A percentile compares a stretch with the other conserved stretches of the same genome.
These are phyloP conservation scores for Gaillardinia entomophila DNA, from an alignment of 805 yeast genomes.

Conservation along the genomic window DNA sequence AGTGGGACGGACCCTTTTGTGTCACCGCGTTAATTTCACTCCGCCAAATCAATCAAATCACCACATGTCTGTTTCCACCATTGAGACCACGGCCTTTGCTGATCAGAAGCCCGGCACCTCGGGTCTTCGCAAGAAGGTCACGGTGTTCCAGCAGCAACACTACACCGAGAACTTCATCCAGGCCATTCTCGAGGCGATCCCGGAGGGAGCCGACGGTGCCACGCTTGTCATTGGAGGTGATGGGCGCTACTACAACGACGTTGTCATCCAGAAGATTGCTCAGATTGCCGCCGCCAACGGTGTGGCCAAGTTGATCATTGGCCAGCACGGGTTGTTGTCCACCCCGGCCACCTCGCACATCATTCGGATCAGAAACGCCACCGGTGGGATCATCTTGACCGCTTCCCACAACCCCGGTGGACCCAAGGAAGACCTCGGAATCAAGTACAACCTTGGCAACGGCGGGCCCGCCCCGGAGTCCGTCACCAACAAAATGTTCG, in stretches of 20 bases:
- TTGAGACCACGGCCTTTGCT: constrained; percentile 66
- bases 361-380: constrained; percentile 66
- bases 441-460: constrained; percentile 88
- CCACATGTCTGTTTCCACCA: constrained; percentile 3
- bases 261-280: constrained; percentile 75
- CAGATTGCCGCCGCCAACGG: constrained; percentile 89
- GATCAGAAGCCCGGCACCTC: constrained; percentile 99
- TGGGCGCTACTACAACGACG: constrained; percentile 86
- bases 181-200: constrained; percentile 77
- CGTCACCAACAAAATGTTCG: constrained; percentile 84
- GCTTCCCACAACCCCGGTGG: constrained; percentile 99
- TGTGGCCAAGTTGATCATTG: constrained; percentile 76
- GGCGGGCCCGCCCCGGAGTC: constrained; percentile 99
- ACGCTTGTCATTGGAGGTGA: constrained; percentile 94
- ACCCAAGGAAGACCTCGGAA: constrained; percentile 85
- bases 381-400: constrained; percentile 94
- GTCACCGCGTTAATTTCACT: too few relatives aligned
- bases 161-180: constrained; percentile 95
- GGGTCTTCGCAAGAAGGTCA: constrained; percentile 88
- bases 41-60: constrained; percentile 1
- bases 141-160: constrained; percentile 69
- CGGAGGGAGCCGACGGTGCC: constrained; percentile 75
- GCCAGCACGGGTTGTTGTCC: constrained; percentile 81
- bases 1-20: too few relatives aligned
- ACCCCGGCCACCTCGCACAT: constrained; percentile 97